phyloP scores from a whole-genome alignment of 352 stramenopile species.

The Blastocystis sp. region DNA sequence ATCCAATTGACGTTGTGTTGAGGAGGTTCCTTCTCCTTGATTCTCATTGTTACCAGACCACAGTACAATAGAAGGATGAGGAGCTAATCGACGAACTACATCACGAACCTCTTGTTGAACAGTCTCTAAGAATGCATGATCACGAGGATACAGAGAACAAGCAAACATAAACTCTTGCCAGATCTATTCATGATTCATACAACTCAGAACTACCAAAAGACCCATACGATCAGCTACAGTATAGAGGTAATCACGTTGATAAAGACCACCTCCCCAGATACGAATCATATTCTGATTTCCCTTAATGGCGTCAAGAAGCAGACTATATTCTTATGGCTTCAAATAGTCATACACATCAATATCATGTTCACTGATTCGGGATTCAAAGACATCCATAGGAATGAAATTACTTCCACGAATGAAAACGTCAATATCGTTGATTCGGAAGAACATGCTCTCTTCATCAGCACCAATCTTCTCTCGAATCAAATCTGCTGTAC shows the following conservation, averaged over 20 bases:
- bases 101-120: slow-evolving; percentile 70
- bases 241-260: slow-evolving; percentile 77
- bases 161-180: slow-evolving; percentile 84
- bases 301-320: slow-evolving; percentile 53
- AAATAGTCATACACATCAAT: neutral
- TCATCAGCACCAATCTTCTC: slow-evolving; percentile 56
- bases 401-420: slow-evolving; percentile 60
- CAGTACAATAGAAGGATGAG: slow-evolving; percentile 76
- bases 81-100: slow-evolving; percentile 71
- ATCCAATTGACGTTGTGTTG: slow-evolving; percentile 65
- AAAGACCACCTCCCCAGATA: slow-evolving; percentile 78
- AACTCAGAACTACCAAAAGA: slow-evolving; percentile 66
- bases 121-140: slow-evolving; percentile 70
- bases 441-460: slow-evolving; percentile 61
- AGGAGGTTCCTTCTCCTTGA: slow-evolving; percentile 68
- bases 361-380: slow-evolving; percentile 15
- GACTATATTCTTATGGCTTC: too few relatives aligned
- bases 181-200: slow-evolving; percentile 62
- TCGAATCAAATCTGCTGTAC: slow-evolving; percentile 19
- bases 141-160: slow-evolving; percentile 75
- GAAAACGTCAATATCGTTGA: slow-evolving; percentile 61
- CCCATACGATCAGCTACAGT: slow-evolving; percentile 73
- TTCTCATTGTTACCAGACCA: slow-evolving; percentile 84
- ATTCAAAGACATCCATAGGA: slow-evolving; percentile 64
- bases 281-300: slow-evolving; percentile 68